phyloP scores from a whole-genome alignment of 345 rosid genomes.

The Pelargonium nanum region DNA sequence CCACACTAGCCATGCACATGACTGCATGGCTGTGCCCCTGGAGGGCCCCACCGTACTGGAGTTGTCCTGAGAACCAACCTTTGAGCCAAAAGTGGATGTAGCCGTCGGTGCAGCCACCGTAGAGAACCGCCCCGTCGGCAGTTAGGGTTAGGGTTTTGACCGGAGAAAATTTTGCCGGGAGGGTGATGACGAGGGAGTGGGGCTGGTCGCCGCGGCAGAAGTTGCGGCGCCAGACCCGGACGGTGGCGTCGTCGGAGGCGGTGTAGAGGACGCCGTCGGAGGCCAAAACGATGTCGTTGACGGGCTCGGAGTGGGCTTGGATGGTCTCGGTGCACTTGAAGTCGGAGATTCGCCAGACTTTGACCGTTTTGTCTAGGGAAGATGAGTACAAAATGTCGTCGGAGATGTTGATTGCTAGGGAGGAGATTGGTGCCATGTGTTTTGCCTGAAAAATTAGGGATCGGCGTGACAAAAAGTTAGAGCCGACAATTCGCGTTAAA shows the following conservation, averaged over 20 bases:
- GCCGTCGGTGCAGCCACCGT: constrained; percentile 50
- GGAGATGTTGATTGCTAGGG: constrained; percentile 33
- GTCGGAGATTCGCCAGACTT: constrained; percentile 48
- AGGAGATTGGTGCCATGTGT: constrained; percentile 41
- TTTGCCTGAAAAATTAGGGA: constrained; percentile 14
- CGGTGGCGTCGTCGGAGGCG: constrained; percentile 45
- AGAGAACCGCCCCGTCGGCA: constrained; percentile 21
- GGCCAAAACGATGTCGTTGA: constrained; percentile 31
- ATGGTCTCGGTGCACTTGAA: constrained; percentile 45
- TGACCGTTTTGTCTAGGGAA: constrained; percentile 40
- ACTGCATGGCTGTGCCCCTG: constrained; percentile 56
- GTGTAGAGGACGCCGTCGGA: constrained; percentile 39
- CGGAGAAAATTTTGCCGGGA: constrained; percentile 39
- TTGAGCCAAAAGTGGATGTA: constrained; percentile 41
- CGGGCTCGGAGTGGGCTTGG: constrained; percentile 34
- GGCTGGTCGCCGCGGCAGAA: constrained; percentile 21
- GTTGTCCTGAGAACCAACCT: constrained; percentile 32
- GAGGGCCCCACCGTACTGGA: constrained; percentile 37
- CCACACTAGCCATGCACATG: constrained; percentile 30
- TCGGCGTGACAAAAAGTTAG: not conserved
- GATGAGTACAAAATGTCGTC: constrained; percentile 43
- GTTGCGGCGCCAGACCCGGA: constrained; percentile 36
- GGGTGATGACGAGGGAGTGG: constrained; percentile 29
- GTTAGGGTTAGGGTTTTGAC: constrained; percentile 34
- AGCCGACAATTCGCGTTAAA: too few species aligned